Percentiles rank a stretch among this genome's conserved stretches.
Conservation (phyloP, 805 yeast species). For the Yarrowia hollandica region DNA sequence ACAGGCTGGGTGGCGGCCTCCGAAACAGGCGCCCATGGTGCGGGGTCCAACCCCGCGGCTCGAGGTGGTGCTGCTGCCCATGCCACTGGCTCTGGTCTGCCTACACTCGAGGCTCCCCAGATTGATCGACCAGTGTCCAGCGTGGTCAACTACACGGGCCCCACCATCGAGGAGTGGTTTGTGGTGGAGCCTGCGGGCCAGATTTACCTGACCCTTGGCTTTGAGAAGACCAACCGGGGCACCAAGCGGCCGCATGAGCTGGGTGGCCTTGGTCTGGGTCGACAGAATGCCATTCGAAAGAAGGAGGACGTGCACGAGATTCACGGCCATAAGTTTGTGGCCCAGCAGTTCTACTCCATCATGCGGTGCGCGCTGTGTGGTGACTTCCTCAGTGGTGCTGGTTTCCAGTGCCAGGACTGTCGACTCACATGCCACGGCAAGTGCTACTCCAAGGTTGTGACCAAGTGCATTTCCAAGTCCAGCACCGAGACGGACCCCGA, state of each 20-base stretch:
- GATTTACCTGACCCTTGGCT: constrained; percentile 71
- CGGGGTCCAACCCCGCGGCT: not conserved
- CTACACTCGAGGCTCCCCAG: constrained; percentile 2
- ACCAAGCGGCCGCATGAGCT: constrained; percentile 48
- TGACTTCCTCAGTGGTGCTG: constrained; percentile 81
- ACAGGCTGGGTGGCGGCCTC: constrained; percentile 70
- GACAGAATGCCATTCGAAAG: constrained; percentile 97
- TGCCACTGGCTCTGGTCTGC: constrained; percentile 1
- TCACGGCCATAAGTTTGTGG: constrained; percentile 96
- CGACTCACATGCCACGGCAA: constrained; percentile 73
- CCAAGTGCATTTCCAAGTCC: constrained; percentile 76
- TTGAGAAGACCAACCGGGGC: constrained; percentile 63
- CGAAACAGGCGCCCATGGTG: not conserved
- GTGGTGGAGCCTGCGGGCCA: constrained; percentile 94
- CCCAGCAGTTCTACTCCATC: constrained; percentile 89
- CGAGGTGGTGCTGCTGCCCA: not conserved
- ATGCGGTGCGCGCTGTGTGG: constrained; percentile 98
- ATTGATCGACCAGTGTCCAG: not conserved
- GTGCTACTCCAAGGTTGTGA: constrained; percentile 75
- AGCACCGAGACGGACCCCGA: constrained; percentile 62
- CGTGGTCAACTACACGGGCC: constrained; percentile 5
- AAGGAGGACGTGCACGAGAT: constrained; percentile 83
- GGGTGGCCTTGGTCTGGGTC: constrained; percentile 63
- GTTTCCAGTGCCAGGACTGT: constrained; percentile 81
- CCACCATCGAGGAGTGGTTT: constrained; percentile 72